These are phyloP conservation scores for Nitzschia sp. DNA, from an alignment of 108 stramenopile species.

Conservation along the genomic window DNA sequence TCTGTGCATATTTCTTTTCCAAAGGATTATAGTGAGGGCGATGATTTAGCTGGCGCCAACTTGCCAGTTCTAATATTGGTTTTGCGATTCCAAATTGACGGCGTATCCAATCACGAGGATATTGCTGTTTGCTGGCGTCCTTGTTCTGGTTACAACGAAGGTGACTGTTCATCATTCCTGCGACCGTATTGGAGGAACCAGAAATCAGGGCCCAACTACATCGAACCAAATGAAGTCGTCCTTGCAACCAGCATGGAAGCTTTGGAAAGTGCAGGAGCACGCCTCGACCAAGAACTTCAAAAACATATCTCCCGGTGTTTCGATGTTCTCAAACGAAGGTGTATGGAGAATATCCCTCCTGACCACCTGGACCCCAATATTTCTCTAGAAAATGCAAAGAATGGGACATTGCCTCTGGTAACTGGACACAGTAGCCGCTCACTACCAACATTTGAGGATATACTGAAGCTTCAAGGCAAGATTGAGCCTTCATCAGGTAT, in stretches of 20 bases:
- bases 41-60: conserved; percentile 13
- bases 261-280: neutral
- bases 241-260: neutral
- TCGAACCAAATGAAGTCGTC: neutral
- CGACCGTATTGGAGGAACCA: conserved; percentile 17
- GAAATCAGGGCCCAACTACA: neutral
- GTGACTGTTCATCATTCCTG: conserved; percentile 21
- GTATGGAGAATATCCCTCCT: conserved; percentile 29
- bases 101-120: conserved; percentile 4
- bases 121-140: conserved; percentile 41
- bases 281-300: neutral
- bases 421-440: neutral
- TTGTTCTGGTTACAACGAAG: conserved; percentile 3
- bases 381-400: conserved; percentile 21
- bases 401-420: conserved; percentile 4
- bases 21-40: conserved; percentile 9
- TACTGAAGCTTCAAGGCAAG: conserved; percentile 11
- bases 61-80: conserved; percentile 26
- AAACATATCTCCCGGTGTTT: conserved; percentile 34
- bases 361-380: conserved; percentile 37
- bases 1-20: conserved; percentile 27
- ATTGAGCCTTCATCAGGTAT: neutral
- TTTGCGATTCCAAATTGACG: conserved; percentile 24
- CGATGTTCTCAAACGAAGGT: conserved; percentile 42
- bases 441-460: conserved; percentile 33